Conservation (phyloP, 2,329 filamentous ascomycete species). For the Simplicillium sp. region DNA sequence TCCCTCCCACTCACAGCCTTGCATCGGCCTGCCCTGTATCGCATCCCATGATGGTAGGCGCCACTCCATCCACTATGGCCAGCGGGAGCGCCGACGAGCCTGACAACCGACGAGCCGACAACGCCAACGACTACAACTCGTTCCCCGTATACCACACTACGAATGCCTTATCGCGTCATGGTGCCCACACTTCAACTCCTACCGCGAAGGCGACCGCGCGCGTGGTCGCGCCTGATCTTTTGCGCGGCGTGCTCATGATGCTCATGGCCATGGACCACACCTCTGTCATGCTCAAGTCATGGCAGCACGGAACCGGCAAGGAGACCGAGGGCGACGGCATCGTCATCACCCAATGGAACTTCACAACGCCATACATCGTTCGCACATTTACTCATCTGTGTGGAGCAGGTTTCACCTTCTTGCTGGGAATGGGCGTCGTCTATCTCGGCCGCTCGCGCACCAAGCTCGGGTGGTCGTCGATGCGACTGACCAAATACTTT, state of each 20-base stretch:
- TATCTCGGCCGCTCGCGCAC: conserved; percentile 33
- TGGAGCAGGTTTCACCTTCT: conserved; percentile 33
- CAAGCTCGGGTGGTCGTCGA: conserved; percentile 26
- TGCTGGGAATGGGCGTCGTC: conserved; percentile 35
- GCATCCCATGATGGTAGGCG: too few relatives aligned
- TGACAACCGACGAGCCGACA: conserved; percentile 1
- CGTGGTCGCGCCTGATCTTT: conserved; percentile 31
- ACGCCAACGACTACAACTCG: conserved; percentile 10
- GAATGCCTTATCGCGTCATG: not conserved
- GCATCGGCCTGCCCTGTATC: too few relatives aligned
- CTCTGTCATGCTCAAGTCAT: conserved; percentile 26
- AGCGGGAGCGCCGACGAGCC: not conserved
- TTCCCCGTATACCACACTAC: conserved; percentile 8
- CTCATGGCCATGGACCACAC: conserved; percentile 35
- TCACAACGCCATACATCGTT: conserved; percentile 23
- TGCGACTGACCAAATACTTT: conserved; percentile 27
- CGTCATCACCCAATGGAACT: conserved; percentile 26
- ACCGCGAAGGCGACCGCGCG: conserved; percentile 12
- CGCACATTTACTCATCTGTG: conserved; percentile 34
- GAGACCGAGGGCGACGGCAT: conserved; percentile 24
- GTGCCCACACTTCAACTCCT: conserved; percentile 9
- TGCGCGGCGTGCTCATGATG: conserved; percentile 33
- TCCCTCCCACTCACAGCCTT: too few relatives aligned
- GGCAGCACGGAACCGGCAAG: conserved; percentile 29
- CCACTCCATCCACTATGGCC: too few relatives aligned